Evolutionary conservation across 352 stramenopile species (phyloP).

Genomic region (Pythium pectinolyticum): DNA sequence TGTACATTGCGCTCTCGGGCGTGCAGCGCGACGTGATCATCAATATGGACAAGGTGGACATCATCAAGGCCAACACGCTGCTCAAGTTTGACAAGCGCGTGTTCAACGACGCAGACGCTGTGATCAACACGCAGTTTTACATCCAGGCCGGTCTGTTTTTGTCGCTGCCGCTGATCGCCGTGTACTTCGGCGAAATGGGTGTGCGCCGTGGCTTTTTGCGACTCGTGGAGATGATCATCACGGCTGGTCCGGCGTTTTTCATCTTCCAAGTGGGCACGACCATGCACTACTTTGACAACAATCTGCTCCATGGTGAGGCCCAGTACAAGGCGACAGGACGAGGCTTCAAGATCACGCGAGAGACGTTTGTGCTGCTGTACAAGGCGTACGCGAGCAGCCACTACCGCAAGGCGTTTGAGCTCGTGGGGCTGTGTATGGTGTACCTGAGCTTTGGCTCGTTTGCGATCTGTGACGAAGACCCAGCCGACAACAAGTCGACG

Average conservation of each 20-base stretch:
- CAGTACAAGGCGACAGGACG: constrained; percentile 81
- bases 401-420: constrained; percentile 79
- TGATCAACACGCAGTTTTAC: constrained; percentile 86
- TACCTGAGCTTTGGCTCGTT: constrained; percentile 78
- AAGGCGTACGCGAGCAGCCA: constrained; percentile 77
- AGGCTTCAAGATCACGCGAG: constrained; percentile 82
- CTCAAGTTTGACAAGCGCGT: constrained; percentile 64
- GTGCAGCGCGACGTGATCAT: constrained; percentile 73
- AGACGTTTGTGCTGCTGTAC: constrained; percentile 81
- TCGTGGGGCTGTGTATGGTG: constrained; percentile 72
- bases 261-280: constrained; percentile 83
- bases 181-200: constrained; percentile 84
- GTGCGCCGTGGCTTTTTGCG: constrained; percentile 63
- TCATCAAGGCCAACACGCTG: constrained; percentile 61
- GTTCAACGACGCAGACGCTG: constrained; percentile 54
- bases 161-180: constrained; percentile 71
- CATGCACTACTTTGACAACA: constrained; percentile 87
- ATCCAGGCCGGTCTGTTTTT: constrained; percentile 81
- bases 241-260: constrained; percentile 68
- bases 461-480: constrained; percentile 55
- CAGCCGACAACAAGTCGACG: constrained; percentile 43
- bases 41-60: constrained; percentile 72
- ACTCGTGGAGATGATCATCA: constrained; percentile 79
- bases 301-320: constrained; percentile 73
- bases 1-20: constrained; percentile 75